Percentiles rank a stretch among this genome's conserved stretches.
These are phyloP conservation scores for Cercospora beticola DNA, from an alignment of 2,329 filamentous ascomycete genomes.

Conservation along the genomic window DNA sequence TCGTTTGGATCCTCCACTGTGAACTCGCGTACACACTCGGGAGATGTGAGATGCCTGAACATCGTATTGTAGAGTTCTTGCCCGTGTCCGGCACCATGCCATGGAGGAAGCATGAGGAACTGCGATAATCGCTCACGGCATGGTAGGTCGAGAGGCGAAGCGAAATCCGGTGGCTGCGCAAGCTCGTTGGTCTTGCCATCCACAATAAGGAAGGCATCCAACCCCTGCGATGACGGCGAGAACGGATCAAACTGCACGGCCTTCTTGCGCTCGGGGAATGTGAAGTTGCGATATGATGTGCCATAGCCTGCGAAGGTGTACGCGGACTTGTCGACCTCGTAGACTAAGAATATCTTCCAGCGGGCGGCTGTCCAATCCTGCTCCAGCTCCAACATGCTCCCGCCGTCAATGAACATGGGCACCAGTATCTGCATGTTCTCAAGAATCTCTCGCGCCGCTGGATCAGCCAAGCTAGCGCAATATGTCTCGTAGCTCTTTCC, in stretches of 20 bases:
- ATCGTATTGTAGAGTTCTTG: constrained; percentile 78
- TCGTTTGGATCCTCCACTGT: constrained; percentile 94
- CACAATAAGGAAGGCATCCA: constrained; percentile 35
- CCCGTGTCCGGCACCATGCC: constrained; percentile 78
- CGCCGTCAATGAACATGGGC: constrained; percentile 88
- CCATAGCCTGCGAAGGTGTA: constrained; percentile 87
- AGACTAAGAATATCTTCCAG: constrained; percentile 88
- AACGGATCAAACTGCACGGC: constrained; percentile 26
- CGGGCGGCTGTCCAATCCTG: constrained; percentile 72
- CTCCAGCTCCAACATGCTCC: constrained; percentile 71
- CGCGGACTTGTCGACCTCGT: constrained; percentile 44
- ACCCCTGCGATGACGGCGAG: constrained; percentile 24
- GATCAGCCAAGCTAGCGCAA: constrained; percentile 71
- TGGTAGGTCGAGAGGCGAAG: constrained; percentile 61
- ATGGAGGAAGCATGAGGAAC: constrained; percentile 86
- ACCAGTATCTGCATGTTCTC: constrained; percentile 80
- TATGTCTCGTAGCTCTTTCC: constrained; percentile 78
- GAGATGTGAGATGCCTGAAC: constrained; percentile 66
- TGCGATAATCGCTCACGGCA: constrained; percentile 86
- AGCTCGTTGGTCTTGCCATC: constrained; percentile 22
- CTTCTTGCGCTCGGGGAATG: constrained; percentile 35
- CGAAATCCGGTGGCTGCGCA: constrained; percentile 29
- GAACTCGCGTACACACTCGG: constrained; percentile 70
- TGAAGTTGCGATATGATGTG: constrained; percentile 81
- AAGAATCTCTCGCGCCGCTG: constrained; percentile 67